A percentile compares a stretch with the other conserved stretches of the same genome.
Conservation (phyloP, 345 rosid species). For the Moricandia arvensis region DNA sequence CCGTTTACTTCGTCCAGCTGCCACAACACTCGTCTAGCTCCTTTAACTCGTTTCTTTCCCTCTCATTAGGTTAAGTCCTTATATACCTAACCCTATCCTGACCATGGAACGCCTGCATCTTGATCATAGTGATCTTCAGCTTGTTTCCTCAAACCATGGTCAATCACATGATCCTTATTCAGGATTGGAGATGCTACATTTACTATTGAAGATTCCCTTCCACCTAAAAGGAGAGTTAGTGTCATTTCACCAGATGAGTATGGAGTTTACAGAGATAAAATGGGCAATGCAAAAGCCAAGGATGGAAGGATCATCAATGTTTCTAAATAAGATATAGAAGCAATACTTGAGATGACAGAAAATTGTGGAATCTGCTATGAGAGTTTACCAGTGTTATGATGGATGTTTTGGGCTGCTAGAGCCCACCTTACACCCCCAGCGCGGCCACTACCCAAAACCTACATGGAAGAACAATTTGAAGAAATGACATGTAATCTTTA, state of each 20-base stretch:
- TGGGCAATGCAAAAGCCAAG: background rate
- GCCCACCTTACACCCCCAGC: background rate
- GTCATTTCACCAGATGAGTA: background rate
- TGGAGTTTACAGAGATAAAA: background rate
- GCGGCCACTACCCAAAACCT: background rate
- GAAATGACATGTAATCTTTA: no score
- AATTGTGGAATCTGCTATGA: background rate
- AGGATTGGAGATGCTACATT: no score
- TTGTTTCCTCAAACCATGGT: no score
- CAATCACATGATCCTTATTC: no score
- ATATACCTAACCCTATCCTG: no score
- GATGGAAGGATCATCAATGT: background rate
- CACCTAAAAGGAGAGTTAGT: background rate
- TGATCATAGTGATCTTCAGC: no score
- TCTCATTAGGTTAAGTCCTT: no score
- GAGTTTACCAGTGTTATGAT: background rate
- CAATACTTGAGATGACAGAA: background rate
- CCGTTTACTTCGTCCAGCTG: no score
- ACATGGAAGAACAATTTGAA: background rate
- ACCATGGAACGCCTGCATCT: no score
- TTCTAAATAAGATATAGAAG: background rate
- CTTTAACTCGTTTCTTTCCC: no score
- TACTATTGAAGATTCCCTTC: background rate
- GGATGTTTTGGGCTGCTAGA: background rate
- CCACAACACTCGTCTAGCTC: no score